These are phyloP conservation scores for Trichoderma harzianum DNA, from an alignment of 2,329 filamentous ascomycete genomes.

Conservation along the genomic window DNA sequence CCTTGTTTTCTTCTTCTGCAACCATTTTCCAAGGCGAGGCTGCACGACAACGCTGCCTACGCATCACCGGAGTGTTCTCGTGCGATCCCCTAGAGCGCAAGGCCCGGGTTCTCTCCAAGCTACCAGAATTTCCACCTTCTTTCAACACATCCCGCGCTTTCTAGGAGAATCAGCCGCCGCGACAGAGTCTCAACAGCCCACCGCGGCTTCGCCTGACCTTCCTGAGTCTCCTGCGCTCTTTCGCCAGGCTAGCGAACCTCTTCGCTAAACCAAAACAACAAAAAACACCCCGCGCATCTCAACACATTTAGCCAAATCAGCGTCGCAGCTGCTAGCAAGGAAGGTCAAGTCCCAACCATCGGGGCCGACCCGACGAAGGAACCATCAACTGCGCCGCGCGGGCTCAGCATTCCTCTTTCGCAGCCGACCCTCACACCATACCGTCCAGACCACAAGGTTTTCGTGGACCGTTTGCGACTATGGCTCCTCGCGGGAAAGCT, in stretches of 20 bases:
- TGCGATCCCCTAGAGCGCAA: background rate
- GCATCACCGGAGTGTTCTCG: background rate
- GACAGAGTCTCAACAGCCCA: background rate
- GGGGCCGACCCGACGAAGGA: background rate
- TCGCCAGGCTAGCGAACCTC: background rate
- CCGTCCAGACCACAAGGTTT: background rate
- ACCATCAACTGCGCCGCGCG: background rate
- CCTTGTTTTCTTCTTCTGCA: conserved; percentile 4
- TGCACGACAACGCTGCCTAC: background rate
- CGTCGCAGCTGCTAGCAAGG: background rate
- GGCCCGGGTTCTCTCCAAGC: background rate
- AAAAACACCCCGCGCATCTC: background rate
- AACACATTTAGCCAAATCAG: background rate
- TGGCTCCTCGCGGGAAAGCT: conserved; percentile 35
- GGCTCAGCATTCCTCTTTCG: background rate
- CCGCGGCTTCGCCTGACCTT: background rate
- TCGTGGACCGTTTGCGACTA: conserved; percentile 16
- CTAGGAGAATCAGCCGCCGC: background rate
- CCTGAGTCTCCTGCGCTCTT: background rate
- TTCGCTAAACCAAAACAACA: background rate
- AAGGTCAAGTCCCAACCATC: background rate
- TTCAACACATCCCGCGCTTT: background rate
- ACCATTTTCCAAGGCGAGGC: background rate
- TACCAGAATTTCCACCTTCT: background rate
- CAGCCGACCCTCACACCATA: background rate